These are phyloP conservation scores for Sclerotinia subarctica DNA, from an alignment of 2,329 filamentous ascomycete genomes.

Conservation along the genomic window DNA sequence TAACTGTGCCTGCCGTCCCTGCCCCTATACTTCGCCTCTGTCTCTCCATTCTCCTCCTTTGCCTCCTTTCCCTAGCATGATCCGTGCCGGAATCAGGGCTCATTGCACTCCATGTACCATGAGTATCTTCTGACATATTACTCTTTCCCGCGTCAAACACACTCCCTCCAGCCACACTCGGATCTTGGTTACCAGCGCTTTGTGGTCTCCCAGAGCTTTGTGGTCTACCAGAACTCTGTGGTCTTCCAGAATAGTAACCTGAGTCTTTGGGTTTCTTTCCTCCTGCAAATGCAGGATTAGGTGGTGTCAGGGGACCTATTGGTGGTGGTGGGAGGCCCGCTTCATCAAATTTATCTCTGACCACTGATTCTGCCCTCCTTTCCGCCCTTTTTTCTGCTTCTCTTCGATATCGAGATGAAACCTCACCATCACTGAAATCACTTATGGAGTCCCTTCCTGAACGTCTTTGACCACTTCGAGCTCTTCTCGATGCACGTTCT, in stretches of 20 bases:
- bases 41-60: conserved; percentile 56
- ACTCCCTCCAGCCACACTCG: conserved; percentile 30
- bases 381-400: conserved; percentile 43
- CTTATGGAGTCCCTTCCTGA: conserved; percentile 51
- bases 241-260: conserved; percentile 57
- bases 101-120: conserved; percentile 39
- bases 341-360: conserved; percentile 41
- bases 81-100: conserved; percentile 31
- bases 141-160: conserved; percentile 24
- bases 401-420: conserved; percentile 53
- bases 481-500: conserved; percentile 33
- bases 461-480: conserved; percentile 40
- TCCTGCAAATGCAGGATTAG: conserved; percentile 55
- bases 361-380: conserved; percentile 21
- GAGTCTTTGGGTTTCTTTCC: conserved; percentile 55
- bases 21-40: conserved; percentile 35
- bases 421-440: conserved; percentile 56
- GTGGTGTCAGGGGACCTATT: conserved; percentile 51
- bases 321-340: conserved; percentile 25
- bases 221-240: conserved; percentile 34
- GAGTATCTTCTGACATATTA: conserved; percentile 34
- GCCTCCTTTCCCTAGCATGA: conserved; percentile 50
- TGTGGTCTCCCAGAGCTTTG: conserved; percentile 30
- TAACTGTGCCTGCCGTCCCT: conserved; percentile 11
- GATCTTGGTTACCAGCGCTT: conserved; percentile 21